Evolutionary conservation across 164 flowering plant genomes (phyloP).

Genomic region (Tinospora cordifolia): DNA sequence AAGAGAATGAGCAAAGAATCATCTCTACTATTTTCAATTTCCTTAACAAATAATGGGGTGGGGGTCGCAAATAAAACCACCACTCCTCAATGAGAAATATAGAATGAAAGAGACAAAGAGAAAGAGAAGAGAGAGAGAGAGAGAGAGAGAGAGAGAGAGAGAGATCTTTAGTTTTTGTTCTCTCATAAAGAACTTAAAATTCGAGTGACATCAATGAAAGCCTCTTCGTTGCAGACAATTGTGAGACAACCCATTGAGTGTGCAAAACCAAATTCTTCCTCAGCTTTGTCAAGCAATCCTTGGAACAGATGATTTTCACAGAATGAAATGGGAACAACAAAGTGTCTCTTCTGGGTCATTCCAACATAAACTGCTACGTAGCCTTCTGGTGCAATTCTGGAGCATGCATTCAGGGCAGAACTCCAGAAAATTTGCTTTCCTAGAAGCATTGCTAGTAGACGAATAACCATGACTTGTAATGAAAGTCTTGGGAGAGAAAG

Average conservation of each 20-base stretch:
- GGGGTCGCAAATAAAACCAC: background rate
- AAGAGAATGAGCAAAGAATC: background rate
- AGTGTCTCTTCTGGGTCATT: conserved; percentile 19
- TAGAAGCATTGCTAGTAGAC: conserved; percentile 6
- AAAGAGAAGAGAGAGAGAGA: no score
- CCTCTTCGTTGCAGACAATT: background rate
- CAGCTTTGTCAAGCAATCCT: conserved; percentile 1
- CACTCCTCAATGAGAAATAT: background rate
- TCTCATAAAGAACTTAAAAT: background rate
- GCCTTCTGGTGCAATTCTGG: conserved; percentile 22
- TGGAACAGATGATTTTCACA: conserved; percentile 12
- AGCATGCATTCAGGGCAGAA: background rate
- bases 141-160: no score
- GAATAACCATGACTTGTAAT: conserved; percentile 16
- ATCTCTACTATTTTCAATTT: conserved; percentile 1
- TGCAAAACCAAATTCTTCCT: conserved; percentile 3
- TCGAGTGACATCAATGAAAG: background rate
- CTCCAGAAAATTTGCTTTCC: conserved; percentile 10
- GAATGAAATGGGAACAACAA: conserved; percentile 11
- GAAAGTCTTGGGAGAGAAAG: background rate
- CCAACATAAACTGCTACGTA: conserved; percentile 33
- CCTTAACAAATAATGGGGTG: background rate
- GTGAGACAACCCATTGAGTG: conserved; percentile 8
- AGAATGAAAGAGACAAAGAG: no score
- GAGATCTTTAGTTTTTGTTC: background rate